Base-by-base conservation (phyloP, 2,329 filamentous ascomycete genomes). In the Aspergillus novofumigatus region DNA sequence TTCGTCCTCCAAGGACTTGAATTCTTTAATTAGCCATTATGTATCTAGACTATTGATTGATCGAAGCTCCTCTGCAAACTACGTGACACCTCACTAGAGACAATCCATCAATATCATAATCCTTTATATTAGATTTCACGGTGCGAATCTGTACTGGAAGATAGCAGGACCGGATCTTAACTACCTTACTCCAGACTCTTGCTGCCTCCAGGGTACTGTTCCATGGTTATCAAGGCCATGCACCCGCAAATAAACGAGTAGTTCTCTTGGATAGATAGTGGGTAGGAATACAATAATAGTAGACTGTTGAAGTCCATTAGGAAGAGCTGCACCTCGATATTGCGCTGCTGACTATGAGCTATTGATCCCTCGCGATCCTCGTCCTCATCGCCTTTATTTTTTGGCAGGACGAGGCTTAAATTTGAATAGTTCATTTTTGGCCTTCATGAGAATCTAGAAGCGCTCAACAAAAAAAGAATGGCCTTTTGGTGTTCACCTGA, bases 1-100 rank as follows among this genome's bases (percentile, higher is more conserved):
- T 14, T 23, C 4, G 11, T 47, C n/a, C 41, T 23, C 8, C n/a
- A 9, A n/a, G 21, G 41, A 44, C 41, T 35, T 35, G 32, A 35
- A 35, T 35, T 35, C 4, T 35, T 35, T 35, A 14, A 35, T 35
- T 35, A 35, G 4, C 11, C 11, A 35, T 35, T 5, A 35, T 35
- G 11, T 35, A 35, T 35, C 32, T 35, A 35, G 4, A 14, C 14
- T 35, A 17, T 5, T 44, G 41, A 56, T 52, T 49, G 54, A 53
- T 53, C 42, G 50, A 56, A 51, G 49, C 49, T 55, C 54, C 41
- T 44, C 42, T 26, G 29, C 26, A 41, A 42, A 44, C 9, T 41
- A 26, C 11, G 11, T 7, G 17, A 29, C 26, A 45, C 25, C 51
- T 44, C 51, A 32, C n/a, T 26, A 11, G 23, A 53, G 51, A 38